These are phyloP conservation scores for Breynia disticha DNA, from an alignment of 441 rosid species.

Conservation along the genomic window DNA sequence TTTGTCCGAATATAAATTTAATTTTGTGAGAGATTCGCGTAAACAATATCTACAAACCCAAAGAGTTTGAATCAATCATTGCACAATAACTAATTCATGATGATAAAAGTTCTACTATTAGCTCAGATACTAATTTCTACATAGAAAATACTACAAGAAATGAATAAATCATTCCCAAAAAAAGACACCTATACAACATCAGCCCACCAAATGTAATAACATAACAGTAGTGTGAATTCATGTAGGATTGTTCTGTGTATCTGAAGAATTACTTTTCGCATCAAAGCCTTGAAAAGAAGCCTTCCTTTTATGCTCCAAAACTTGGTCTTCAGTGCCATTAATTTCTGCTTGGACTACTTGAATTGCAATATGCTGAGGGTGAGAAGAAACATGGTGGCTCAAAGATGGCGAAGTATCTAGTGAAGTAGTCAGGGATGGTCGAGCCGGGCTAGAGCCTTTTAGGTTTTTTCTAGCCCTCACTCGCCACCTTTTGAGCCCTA, in stretches of 20 bases:
- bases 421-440: conserved; percentile 10
- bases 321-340: not conserved
- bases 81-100: no score
- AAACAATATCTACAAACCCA: no score
- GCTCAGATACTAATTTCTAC: no score
- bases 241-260: not conserved
- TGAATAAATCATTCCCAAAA: no score
- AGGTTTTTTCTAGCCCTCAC: conserved; percentile 37
- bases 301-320: conserved; percentile 4
- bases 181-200: no score
- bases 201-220: no score
- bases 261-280: not conserved
- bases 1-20: no score
- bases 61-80: no score
- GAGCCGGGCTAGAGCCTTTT: conserved; percentile 1
- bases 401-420: conserved; percentile 22
- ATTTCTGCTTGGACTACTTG: conserved; percentile 10
- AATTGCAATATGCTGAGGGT: conserved; percentile 2
- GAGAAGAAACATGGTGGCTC: conserved; percentile 16
- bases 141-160: no score
- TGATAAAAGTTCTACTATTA: no score
- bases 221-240: no score
- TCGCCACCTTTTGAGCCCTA: conserved; percentile 57
- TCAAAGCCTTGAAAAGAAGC: conserved; percentile 29
- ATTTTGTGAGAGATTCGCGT: no score